A percentile compares a stretch with the other conserved stretches of the same genome.
Conservation (phyloP, 2,329 filamentous ascomycete genomes). For the Akanthomyces muscarius region DNA sequence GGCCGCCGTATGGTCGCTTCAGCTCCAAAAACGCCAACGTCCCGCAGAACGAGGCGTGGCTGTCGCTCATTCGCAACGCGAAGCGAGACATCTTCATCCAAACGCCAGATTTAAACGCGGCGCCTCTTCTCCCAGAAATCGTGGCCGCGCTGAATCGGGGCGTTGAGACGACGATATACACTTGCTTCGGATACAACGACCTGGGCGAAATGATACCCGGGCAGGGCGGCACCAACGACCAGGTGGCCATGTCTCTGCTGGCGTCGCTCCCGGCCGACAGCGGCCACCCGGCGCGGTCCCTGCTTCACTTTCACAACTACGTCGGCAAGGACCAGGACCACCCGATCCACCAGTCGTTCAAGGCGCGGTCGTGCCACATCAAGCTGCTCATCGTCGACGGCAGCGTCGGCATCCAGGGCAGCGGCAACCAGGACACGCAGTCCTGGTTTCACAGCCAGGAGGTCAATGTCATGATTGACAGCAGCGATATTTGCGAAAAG, state of each 20-base stretch:
- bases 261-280: slow-evolving; percentile 45
- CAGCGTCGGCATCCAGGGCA: slow-evolving; percentile 65
- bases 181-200: slow-evolving; percentile 78
- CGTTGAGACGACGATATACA: slow-evolving; percentile 63
- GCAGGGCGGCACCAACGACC: slow-evolving; percentile 73
- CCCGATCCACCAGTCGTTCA: slow-evolving; percentile 63
- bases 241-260: slow-evolving; percentile 60
- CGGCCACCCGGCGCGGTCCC: slow-evolving; percentile 24
- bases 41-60: slow-evolving; percentile 73
- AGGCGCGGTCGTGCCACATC: slow-evolving; percentile 67
- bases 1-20: slow-evolving; percentile 61
- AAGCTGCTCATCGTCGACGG: slow-evolving; percentile 74
- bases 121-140: slow-evolving; percentile 61
- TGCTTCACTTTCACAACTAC: slow-evolving; percentile 64
- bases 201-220: slow-evolving; percentile 69
- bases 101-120: slow-evolving; percentile 71
- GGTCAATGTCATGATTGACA: slow-evolving; percentile 72
- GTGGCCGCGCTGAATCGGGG: slow-evolving; percentile 62
- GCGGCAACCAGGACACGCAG: slow-evolving; percentile 78
- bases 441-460: slow-evolving; percentile 76
- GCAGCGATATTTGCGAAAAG: slow-evolving; percentile 51
- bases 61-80: slow-evolving; percentile 65
- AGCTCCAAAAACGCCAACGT: slow-evolving; percentile 58
- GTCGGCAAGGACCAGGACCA: slow-evolving; percentile 67
- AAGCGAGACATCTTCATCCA: slow-evolving; percentile 67